These are phyloP conservation scores for Zygoascus meyerae DNA, from an alignment of 1,139 yeast species.

Conservation along the genomic window DNA sequence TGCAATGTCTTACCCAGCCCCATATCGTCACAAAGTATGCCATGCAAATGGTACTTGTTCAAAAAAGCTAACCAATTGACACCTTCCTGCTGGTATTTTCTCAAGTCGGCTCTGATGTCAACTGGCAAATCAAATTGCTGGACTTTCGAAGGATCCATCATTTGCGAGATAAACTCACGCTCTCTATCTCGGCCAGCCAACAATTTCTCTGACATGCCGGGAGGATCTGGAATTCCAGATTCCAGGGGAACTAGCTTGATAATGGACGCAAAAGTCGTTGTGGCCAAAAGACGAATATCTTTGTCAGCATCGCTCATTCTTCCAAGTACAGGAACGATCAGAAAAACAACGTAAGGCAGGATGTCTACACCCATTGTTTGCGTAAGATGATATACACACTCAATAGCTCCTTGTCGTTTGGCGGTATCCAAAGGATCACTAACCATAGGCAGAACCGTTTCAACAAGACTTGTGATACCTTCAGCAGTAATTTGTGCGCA, in stretches of 20 bases:
- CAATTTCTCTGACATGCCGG: conserved; percentile 79
- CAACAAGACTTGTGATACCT: conserved; percentile 78
- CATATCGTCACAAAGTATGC: conserved; percentile 98
- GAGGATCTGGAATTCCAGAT: conserved; percentile 96
- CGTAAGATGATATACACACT: conserved; percentile 80
- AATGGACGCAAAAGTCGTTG: conserved; percentile 94
- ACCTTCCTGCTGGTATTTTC: conserved; percentile 97
- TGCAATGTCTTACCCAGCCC: conserved; percentile 97
- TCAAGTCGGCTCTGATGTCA: conserved; percentile 82
- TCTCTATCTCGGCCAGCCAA: conserved; percentile 88
- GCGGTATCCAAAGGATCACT: conserved; percentile 70
- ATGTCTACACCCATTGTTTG: conserved; percentile 82
- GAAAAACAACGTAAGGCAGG: conserved; percentile 88
- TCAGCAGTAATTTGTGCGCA: conserved; percentile 67
- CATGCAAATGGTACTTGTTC: conserved; percentile 92
- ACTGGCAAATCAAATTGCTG: conserved; percentile 86
- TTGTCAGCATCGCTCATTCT: conserved; percentile 95
- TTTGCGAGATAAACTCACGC: conserved; percentile 89
- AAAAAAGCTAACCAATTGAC: conserved; percentile 96
- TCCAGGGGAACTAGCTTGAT: conserved; percentile 94
- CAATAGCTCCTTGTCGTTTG: conserved; percentile 91
- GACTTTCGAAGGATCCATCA: conserved; percentile 97
- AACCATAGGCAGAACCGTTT: conserved; percentile 70
- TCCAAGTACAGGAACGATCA: conserved; percentile 93
- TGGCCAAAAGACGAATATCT: conserved; percentile 85